Evolutionary conservation across 2,329 filamentous ascomycete genomes (phyloP), one percentile per base, ranked within the genome.

Genomic region (Phialemonium atrogriseum): DNA sequence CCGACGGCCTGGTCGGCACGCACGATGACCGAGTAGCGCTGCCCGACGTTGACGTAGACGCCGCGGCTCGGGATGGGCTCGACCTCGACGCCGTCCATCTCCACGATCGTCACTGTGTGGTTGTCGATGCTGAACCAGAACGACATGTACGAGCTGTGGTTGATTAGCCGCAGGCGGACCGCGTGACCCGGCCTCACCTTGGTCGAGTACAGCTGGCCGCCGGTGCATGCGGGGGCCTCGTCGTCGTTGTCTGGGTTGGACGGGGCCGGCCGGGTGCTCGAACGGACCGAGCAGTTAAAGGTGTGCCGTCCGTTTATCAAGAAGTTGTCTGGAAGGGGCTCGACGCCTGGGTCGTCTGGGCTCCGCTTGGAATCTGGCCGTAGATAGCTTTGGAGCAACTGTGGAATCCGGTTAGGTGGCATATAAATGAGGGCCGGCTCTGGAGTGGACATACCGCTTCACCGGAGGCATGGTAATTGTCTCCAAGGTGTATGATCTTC

Each of bases 61-160:
- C 58, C 56, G 11, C 43, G 40, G 2, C 46, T 46, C 4, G 37
- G 5, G 10, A 58, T 43, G 11, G 58, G 56, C 15, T 50, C 44
- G 22, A 61, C 47, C 35, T 62, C 57, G 10, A 56, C 43, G 11
- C 59, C 58, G 44, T 62, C 59, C 2, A 62, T 50, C 43, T 62
- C 59, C 23, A 62, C 48, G 17, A 62, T 51, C 1, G 48, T 42
- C 3, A 62, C 37, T 4, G 45, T 47, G 44, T 62, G 59, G 42
- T 47, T 50, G 37, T 61, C 59, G 36, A 62, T 39, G 36, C 50
- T 57, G 43, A 62, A 50, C 45, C 52, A 59, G 40, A 56, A 54
- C 5, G 56, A 54, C 15, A 55, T 46, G 34, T 54, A 57, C 4
- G 55, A 55, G 17, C 55, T 56, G 23, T 58, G 48, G 45, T 59